Evolutionary conservation across 306 rosid species (phyloP), one percentile per base, ranked within the genome.

Genomic region (Castanospermum australe): DNA sequence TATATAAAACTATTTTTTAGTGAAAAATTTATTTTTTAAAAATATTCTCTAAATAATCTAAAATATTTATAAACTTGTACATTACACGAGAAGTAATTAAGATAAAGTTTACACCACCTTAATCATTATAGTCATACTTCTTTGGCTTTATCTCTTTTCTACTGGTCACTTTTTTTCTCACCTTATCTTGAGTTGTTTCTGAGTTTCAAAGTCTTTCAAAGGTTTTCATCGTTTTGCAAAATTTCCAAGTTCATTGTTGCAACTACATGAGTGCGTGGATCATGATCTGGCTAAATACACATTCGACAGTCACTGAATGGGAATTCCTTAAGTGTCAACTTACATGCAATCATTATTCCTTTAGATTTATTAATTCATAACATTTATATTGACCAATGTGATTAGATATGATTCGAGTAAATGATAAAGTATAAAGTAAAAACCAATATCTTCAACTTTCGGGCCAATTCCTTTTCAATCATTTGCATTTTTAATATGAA

Each of bases 281-380:
- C 59, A 39, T 64, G 86, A 66, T 71, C 41, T 76, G 84, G 68
- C 70, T 24, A 30, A 30, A 45, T 15, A 28, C 77, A 38, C 65
- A 76, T 82, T 87, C 55, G 83, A 24, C 47, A 71, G 22, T 60
- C 81, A 79, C 67, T 51, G 6, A 73, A 79, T 13, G 85, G 89
- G 77, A 78, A 73, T 54, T 79, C 57, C 82, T 74, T 57, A 80
- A 56, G 80, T 80, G 89, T 73, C 85, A 80, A 52, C 83, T 77
- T 66, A 21, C 83, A 79, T 68, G 84, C 78, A 85, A 47, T 72
- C 77, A 69, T 2, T 73, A 73, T 30, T 52, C 55, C 54, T 48
- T 25, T 6, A 41, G 0, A 15, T 57, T 85, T 54, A 68, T 44
- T 6, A 28, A 80, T 22, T 59, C 38, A 12, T 14, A 38, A 32